Conservation (phyloP, 352 stramenopile genomes). For the Globisporangium paroecandrum region DNA sequence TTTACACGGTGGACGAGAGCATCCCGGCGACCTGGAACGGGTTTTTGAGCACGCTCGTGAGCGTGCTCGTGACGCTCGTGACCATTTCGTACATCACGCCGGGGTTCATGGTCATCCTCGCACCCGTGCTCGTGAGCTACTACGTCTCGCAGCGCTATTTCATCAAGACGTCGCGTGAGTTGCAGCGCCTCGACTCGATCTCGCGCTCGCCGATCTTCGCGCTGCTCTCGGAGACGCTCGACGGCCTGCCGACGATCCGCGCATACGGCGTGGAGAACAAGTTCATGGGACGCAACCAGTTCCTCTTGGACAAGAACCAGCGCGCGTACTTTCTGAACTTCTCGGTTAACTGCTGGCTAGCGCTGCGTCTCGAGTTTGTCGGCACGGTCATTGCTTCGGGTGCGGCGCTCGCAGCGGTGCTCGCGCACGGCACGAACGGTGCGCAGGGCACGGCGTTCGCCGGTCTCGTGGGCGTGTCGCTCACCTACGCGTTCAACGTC, state of each 20-base stretch:
- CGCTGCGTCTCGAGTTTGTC: slow-evolving; percentile 65
- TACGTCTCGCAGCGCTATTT: slow-evolving; percentile 90
- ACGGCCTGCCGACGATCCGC: slow-evolving; percentile 93
- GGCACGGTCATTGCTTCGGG: slow-evolving; percentile 57
- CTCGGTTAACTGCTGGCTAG: slow-evolving; percentile 70
- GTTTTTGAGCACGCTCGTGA: slow-evolving; percentile 63
- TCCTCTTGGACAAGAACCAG: slow-evolving; percentile 61
- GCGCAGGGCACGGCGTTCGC: slow-evolving; percentile 42
- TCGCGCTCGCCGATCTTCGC: slow-evolving; percentile 93
- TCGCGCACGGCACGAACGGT: slow-evolving; percentile 40
- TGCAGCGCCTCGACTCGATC: slow-evolving; percentile 96
- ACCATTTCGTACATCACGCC: slow-evolving; percentile 70
- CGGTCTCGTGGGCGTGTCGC: slow-evolving; percentile 57
- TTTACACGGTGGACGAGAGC: slow-evolving; percentile 72
- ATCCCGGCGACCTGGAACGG: slow-evolving; percentile 61
- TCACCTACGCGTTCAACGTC: slow-evolving; percentile 72
- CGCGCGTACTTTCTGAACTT: slow-evolving; percentile 70
- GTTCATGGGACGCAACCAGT: slow-evolving; percentile 48
- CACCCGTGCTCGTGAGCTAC: slow-evolving; percentile 62
- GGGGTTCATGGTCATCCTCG: slow-evolving; percentile 59
- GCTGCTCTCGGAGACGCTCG: slow-evolving; percentile 92
- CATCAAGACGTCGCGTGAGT: slow-evolving; percentile 88
- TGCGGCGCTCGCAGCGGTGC: slow-evolving; percentile 44
- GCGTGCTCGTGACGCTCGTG: slow-evolving; percentile 50
- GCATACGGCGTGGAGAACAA: slow-evolving; percentile 56